Evolutionary conservation across 2,329 filamentous ascomycete genomes (phyloP), one percentile per base, ranked within the genome.

Genomic region (Ophiostoma fasciatum): DNA sequence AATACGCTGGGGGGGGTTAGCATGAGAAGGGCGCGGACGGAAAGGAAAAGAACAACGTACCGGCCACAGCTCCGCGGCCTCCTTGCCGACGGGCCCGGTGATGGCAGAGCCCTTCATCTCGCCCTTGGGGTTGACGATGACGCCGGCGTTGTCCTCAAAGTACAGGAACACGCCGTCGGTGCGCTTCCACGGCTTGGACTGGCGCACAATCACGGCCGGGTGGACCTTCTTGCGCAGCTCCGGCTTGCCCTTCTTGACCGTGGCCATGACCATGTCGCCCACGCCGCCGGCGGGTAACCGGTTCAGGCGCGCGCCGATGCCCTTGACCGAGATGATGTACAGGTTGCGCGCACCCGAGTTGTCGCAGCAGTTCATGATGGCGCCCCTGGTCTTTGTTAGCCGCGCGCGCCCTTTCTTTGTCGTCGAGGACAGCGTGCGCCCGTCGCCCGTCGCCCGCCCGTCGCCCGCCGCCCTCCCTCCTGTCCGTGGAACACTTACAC

Each of bases 81-180:
- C 90, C 81, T 98, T 98, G 66, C 88, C 90, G 60, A 98, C 88
- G 55, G 90, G 90, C 54, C 90, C 90, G 55, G 90, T 98, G 64
- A 98, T 98, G 64, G 90, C 90, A 49, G 85, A 94, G 61, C 90
- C 90, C 82, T 98, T 98, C 90, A 98, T 98, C 74, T 98, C 90
- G 71, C 90, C 90, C 82, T 98, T 98, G 67, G 88, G 85, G 76
- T 98, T 98, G 74, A 98, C 90, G 59, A 98, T 98, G 58, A 98
- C 90, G 78, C 90, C 90, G 63, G 90, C 90, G 67, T 98, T 98
- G 71, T 98, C 92, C 83, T 98, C 90, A 60, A 98, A 98, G 78
- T 98, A 98, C 55, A 98, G 78, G 77, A 84, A 98, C 58, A 96
- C 82, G 68, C 90, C 92, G 64, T 98, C 90, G 54, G 82, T 82